Base-by-base conservation (phyloP, 2,329 filamentous ascomycete species). In the Arthroderma uncinatum region DNA sequence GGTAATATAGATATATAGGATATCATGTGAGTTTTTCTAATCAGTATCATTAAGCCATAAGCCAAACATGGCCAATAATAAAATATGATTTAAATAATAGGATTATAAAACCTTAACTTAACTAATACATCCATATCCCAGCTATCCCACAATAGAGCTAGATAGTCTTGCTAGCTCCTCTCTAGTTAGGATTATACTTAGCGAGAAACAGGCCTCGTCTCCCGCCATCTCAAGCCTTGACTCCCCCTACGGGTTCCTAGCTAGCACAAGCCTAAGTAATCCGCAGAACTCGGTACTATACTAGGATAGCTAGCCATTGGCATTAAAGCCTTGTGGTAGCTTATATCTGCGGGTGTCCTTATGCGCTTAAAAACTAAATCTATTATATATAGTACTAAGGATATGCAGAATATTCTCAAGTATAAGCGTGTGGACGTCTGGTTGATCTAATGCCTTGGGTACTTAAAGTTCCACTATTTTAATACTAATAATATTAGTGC, bases 391-490 rank as follows among this genome's bases (percentile, higher is more conserved):
- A 52, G 68, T 68, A 36, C 64, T 64, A 1, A 69, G 70, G 55
- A 68, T 66, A 59, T 71, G 68, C 44, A 70, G 60, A 40, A 71
- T 69, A 56, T 67, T 64, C 19, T 71, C 62, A 10, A 71, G 59
- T 14, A 61, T 55, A 16, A 71, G 61, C 0, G 59, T 64, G 52
- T 67, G 62, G 33, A 61, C 58, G 2, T 62, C 60, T 23, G 61
- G 58, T 37, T 64, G 62, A 7, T 59, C 58, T 2, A 58, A 60
- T 4, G 59, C 61, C 30, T 64, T 61, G 4, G 60, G 59, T 9
- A 71, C 65, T 19, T 62, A 56, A 9, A 71, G 50, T 55, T 68
- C 66, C 19, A 71, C 69, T 2, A 62, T 67, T 2, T 68, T 68
- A 16, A 71, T 63, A 2, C 69, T 69, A 19, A 62, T 63, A 8